A percentile compares a stretch with the other conserved stretches of the same genome.
These are phyloP conservation scores for Zanthoxylum bungeanum DNA, from an alignment of 345 rosid genomes.

Conservation along the genomic window DNA sequence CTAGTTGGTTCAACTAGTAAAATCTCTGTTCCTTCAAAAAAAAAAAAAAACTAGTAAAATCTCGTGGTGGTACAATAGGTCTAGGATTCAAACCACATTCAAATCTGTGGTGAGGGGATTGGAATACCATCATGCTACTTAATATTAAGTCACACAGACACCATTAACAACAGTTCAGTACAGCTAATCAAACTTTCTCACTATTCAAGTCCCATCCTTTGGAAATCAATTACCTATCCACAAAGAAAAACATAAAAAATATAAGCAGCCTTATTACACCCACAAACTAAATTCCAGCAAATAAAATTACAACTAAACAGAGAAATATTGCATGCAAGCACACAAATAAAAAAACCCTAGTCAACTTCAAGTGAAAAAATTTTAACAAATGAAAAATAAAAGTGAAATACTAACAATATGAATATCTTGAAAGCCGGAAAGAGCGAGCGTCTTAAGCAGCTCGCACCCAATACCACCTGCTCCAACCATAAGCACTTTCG, in stretches of 20 bases:
- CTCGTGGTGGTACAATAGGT: too few relatives aligned
- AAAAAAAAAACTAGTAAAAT: too few relatives aligned
- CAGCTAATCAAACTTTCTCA: background rate
- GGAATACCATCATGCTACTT: too few relatives aligned
- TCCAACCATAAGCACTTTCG: slow-evolving; percentile 98
- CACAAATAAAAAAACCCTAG: slow-evolving; percentile 12
- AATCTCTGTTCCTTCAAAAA: too few relatives aligned
- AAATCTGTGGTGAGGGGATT: too few relatives aligned
- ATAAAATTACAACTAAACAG: too few relatives aligned
- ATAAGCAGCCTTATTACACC: too few relatives aligned
- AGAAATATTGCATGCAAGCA: too few relatives aligned
- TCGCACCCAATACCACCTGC: slow-evolving; percentile 99
- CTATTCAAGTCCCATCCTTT: background rate
- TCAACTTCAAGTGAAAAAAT: background rate
- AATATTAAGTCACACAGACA: background rate
- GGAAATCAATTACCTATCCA: background rate
- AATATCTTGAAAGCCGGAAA: slow-evolving; percentile 85
- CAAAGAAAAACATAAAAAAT: too few relatives aligned
- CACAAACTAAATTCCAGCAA: background rate
- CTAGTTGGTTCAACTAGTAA: too few relatives aligned
- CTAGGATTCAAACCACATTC: too few relatives aligned
- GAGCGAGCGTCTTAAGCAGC: slow-evolving; percentile 93
- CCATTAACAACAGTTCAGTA: background rate
- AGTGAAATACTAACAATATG: slow-evolving; percentile 68
- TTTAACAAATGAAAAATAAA: background rate